Evolutionary conservation across 257 asterid species (phyloP).

Genomic region (Nicotiana benthamiana): DNA sequence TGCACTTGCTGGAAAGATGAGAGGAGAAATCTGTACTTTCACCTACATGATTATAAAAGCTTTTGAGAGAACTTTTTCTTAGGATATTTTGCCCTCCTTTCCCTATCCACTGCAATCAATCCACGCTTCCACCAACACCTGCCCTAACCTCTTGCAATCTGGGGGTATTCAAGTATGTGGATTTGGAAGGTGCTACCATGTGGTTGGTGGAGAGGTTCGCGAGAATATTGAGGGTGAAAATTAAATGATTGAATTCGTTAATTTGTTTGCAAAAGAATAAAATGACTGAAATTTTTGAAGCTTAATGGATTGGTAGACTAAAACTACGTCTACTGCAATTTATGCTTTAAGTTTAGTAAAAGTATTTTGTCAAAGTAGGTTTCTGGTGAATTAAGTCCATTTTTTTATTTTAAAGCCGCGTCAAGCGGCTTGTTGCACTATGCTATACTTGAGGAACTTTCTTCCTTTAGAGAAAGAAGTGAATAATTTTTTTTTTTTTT

Average conservation of each 20-base stretch:
- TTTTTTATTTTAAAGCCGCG: not conserved
- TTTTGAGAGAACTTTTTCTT: not conserved
- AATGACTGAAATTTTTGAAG: not conserved
- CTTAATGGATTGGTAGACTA: not conserved
- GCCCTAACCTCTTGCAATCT: not conserved
- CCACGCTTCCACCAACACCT: not conserved
- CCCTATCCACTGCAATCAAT: not conserved
- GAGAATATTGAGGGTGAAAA: not conserved
- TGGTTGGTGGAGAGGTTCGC: not conserved
- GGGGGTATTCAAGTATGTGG: not conserved
- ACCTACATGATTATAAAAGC: not conserved
- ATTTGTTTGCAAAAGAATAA: not conserved
- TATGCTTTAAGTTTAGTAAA: not conserved
- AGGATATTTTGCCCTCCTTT: not conserved
- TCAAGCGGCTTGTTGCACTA: conserved; percentile 1
- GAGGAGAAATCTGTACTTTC: not conserved
- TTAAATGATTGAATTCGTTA: not conserved
- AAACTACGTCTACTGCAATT: not conserved
- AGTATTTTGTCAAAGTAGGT: not conserved
- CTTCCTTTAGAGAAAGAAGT: not conserved
- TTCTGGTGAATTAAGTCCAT: not conserved
- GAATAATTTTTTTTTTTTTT: not conserved
- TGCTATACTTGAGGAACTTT: not conserved
- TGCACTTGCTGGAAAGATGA: not conserved
- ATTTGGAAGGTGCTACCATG: not conserved